Evolutionary conservation across 1,284 basidiomycete species (phyloP).

Genomic region (Microbotryum saponariae): DNA sequence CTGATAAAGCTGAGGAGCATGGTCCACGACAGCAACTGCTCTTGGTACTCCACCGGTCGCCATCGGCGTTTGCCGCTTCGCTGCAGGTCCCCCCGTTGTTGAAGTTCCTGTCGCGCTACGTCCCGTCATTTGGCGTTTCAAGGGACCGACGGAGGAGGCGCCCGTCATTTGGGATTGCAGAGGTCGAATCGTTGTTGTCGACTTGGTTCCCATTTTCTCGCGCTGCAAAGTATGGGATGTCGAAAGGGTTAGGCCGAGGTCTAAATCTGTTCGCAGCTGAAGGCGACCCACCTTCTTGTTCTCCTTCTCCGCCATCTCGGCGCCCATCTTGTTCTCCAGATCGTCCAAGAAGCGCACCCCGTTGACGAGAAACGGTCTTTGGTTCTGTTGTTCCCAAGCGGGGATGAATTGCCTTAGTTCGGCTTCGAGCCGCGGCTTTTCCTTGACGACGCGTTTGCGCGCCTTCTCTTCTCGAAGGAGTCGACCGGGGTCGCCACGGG

Average conservation of each 20-base stretch:
- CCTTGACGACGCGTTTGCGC: conserved; percentile 86
- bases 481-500: conserved; percentile 47
- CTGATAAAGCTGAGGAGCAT: background rate
- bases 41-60: conserved; percentile 1
- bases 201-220: conserved; percentile 16
- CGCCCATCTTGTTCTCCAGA: conserved; percentile 61
- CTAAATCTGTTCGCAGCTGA: background rate
- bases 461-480: conserved; percentile 93
- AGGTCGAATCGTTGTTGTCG: conserved; percentile 6
- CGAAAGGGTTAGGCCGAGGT: background rate
- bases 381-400: conserved; percentile 75
- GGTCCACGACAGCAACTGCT: background rate
- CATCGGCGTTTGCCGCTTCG: conserved; percentile 17
- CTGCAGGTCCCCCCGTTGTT: conserved; percentile 4
- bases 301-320: conserved; percentile 41
- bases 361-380: conserved; percentile 71
- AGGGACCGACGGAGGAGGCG: conserved; percentile 5
- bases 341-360: conserved; percentile 74
- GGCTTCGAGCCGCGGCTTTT: conserved; percentile 89
- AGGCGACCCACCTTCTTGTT: conserved; percentile 20
- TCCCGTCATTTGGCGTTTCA: conserved; percentile 33
- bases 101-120: conserved; percentile 3
- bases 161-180: conserved; percentile 21
- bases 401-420: conserved; percentile 74
- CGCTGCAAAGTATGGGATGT: background rate